A percentile compares a stretch with the other conserved stretches of the same genome.
Evolutionary conservation across 345 rosid species (phyloP).

Genomic region (Corymbia maculata): DNA sequence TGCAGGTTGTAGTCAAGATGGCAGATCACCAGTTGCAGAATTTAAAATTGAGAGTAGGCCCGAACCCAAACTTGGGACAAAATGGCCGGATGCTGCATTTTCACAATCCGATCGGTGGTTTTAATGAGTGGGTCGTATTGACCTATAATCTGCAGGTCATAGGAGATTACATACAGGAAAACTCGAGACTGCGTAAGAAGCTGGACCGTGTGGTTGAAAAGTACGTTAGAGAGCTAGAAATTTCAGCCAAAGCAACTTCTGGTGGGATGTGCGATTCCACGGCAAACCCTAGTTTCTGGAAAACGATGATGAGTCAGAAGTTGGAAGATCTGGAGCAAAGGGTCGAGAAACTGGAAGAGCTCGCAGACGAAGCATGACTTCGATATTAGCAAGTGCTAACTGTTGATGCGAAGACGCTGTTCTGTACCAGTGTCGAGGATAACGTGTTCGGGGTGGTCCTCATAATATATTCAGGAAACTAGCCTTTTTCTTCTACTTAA

Average conservation of each 20-base stretch:
- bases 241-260: no score
- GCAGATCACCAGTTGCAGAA: neutral
- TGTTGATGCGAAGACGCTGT: neutral
- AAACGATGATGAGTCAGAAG: neutral
- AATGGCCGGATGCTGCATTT: neutral
- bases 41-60: neutral
- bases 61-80: neutral
- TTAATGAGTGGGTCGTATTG: neutral
- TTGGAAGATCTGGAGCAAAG: neutral
- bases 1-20: neutral
- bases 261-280: neutral
- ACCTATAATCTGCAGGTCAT: neutral
- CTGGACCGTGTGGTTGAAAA: neutral
- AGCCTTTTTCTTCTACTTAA: neutral
- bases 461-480: neutral
- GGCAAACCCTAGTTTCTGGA: neutral
- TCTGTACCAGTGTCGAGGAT: no score
- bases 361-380: neutral
- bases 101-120: neutral
- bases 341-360: neutral
- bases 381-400: neutral
- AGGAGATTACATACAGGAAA: neutral
- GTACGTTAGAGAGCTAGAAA: neutral
- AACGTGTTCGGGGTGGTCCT: neutral
- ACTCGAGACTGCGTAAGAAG: neutral